Percentiles rank a stretch among this genome's conserved stretches.
phyloP scores from a whole-genome alignment of 441 rosid genomes.

The Populus hybrid region DNA sequence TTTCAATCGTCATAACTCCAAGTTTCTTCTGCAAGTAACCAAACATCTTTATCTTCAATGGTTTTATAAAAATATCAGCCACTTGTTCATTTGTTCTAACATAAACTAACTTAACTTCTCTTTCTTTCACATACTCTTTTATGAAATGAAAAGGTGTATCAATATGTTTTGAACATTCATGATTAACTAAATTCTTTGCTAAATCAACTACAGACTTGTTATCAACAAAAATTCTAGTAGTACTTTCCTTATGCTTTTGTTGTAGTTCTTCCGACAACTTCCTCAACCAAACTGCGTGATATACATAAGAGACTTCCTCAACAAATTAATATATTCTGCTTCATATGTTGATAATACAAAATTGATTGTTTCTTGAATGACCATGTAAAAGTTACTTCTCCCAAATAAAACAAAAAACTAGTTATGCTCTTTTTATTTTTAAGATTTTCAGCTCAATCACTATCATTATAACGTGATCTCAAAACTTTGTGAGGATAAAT shows the following conservation, averaged over 20 bases:
- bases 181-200: not conserved
- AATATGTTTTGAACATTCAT: not conserved
- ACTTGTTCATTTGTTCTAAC: too few species aligned
- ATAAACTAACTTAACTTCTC: too few species aligned
- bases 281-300: not conserved
- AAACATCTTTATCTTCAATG: too few species aligned
- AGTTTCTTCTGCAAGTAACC: too few species aligned
- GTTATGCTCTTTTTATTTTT: not conserved
- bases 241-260: not conserved
- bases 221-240: not conserved
- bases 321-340: not conserved
- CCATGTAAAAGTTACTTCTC: not conserved
- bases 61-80: too few species aligned
- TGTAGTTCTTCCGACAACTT: not conserved
- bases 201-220: not conserved
- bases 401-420: not conserved
- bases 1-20: too few species aligned
- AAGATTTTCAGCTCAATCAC: not conserved
- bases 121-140: too few species aligned
- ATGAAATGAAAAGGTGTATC: not conserved
- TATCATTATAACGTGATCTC: not conserved
- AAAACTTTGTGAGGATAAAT: not conserved
- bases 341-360: not conserved
- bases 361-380: not conserved
- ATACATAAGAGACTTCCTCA: not conserved